Percentiles rank a stretch among this genome's conserved stretches.
phyloP scores from a whole-genome alignment of 2,329 filamentous ascomycete species.

The Nakataea oryzae region DNA sequence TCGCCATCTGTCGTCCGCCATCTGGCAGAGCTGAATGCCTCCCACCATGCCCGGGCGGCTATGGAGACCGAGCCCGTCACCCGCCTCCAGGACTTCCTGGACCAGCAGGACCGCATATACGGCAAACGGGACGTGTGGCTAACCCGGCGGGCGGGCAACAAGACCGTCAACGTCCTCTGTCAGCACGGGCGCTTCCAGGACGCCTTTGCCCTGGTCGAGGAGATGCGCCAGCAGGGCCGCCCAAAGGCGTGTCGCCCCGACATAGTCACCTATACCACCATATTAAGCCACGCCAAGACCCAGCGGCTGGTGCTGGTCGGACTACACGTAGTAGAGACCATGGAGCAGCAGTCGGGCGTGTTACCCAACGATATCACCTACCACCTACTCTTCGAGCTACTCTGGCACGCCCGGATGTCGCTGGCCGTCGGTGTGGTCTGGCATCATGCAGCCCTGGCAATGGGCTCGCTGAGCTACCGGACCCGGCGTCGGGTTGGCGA shows the following conservation, averaged over 20 bases:
- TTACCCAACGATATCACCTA: conserved; percentile 22
- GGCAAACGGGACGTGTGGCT: conserved; percentile 31
- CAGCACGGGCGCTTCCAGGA: conserved; percentile 23
- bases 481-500: conserved; percentile 16
- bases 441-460: conserved; percentile 18
- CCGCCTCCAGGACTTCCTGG: conserved; percentile 24
- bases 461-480: conserved; percentile 12
- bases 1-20: conserved; percentile 21
- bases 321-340: conserved; percentile 13
- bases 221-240: conserved; percentile 13
- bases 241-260: conserved; percentile 13
- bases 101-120: conserved; percentile 29
- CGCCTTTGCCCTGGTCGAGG: conserved; percentile 19
- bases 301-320: conserved; percentile 12
- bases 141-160: conserved; percentile 21
- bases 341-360: conserved; percentile 6
- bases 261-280: conserved; percentile 22
- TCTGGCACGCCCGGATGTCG: conserved; percentile 19
- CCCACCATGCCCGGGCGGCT: conserved; percentile 30
- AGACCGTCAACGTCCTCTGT: conserved; percentile 30
- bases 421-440: conserved; percentile 20
- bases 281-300: conserved; percentile 16
- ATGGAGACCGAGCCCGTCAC: conserved; percentile 1
- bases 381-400: conserved; percentile 25
- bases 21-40: conserved; percentile 31